These are phyloP conservation scores for Juglanconis oblonga DNA, from an alignment of 2,329 filamentous ascomycete genomes.

Conservation along the genomic window DNA sequence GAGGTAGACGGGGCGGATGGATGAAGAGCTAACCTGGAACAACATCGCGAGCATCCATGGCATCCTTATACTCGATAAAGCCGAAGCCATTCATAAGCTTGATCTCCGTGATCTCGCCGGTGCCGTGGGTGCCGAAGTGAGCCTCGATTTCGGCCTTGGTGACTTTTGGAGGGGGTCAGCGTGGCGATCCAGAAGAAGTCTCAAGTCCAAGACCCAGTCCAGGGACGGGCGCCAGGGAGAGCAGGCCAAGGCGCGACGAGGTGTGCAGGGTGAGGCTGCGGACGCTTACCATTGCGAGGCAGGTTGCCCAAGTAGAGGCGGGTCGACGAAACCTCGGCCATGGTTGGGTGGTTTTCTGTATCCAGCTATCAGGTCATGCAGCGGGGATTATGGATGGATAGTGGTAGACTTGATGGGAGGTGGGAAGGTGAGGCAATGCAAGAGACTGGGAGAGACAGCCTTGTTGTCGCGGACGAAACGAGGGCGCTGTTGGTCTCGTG, in stretches of 20 bases:
- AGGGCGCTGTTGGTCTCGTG: background rate
- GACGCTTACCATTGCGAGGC: slow-evolving; percentile 81
- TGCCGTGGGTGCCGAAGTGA: slow-evolving; percentile 93
- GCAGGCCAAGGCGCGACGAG: slow-evolving; percentile 1
- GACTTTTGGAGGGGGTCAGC: slow-evolving; percentile 52
- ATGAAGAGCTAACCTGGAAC: slow-evolving; percentile 74
- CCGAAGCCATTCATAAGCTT: slow-evolving; percentile 99
- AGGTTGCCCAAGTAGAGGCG: slow-evolving; percentile 97
- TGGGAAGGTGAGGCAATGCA: slow-evolving; percentile 8
- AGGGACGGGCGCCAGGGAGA: slow-evolving; percentile 18
- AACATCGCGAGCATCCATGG: slow-evolving; percentile 96
- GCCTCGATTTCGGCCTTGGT: slow-evolving; percentile 96
- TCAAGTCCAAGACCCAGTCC: background rate
- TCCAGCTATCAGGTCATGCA: slow-evolving; percentile 15
- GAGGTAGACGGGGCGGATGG: slow-evolving; percentile 19
- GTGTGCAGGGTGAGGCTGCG: slow-evolving; percentile 7
- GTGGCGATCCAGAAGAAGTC: background rate
- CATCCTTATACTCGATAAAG: slow-evolving; percentile 99
- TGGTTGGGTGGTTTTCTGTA: slow-evolving; percentile 38
- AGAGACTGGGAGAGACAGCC: slow-evolving; percentile 17
- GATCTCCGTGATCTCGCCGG: slow-evolving; percentile 96
- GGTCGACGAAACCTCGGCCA: slow-evolving; percentile 89
- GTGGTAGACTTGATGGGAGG: background rate
- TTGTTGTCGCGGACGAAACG: slow-evolving; percentile 1
- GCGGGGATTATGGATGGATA: background rate